These are phyloP conservation scores for Pythium insidiosum DNA, from an alignment of 352 stramenopile species.

Conservation along the genomic window DNA sequence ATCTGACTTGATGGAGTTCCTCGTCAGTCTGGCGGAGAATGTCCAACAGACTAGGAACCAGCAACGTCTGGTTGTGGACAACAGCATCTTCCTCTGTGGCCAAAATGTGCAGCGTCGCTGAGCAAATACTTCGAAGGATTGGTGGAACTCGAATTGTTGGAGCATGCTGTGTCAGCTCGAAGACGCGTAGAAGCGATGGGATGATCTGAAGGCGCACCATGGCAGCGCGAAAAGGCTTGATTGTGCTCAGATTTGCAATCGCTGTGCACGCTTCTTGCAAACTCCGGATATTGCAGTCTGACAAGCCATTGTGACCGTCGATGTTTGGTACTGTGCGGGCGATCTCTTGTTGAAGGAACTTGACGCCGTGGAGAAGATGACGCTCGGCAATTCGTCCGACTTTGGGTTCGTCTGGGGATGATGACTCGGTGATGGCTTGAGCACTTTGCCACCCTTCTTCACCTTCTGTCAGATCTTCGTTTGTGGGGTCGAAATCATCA, in stretches of 20 bases:
- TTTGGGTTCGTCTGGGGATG: background rate
- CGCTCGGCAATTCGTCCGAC: conserved; percentile 38
- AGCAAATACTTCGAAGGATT: conserved; percentile 36
- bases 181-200: conserved; percentile 37
- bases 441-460: conserved; percentile 1
- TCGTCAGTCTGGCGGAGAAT: conserved; percentile 52
- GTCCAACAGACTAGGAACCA: conserved; percentile 48
- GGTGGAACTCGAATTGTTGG: background rate
- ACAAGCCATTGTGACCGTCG: background rate
- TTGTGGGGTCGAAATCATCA: conserved; percentile 12
- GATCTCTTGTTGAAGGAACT: conserved; percentile 54
- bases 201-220: conserved; percentile 56
- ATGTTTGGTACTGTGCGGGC: conserved; percentile 15
- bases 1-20: conserved; percentile 63
- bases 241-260: conserved; percentile 66
- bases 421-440: background rate
- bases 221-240: conserved; percentile 38
- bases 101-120: conserved; percentile 57
- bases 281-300: conserved; percentile 16
- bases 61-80: conserved; percentile 22
- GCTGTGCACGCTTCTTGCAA: conserved; percentile 45
- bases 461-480: no score
- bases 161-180: conserved; percentile 7
- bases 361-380: conserved; percentile 48
- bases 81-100: conserved; percentile 44